Conservation (phyloP, 768 basidiomycete species). For the Tylopilus sp. region DNA sequence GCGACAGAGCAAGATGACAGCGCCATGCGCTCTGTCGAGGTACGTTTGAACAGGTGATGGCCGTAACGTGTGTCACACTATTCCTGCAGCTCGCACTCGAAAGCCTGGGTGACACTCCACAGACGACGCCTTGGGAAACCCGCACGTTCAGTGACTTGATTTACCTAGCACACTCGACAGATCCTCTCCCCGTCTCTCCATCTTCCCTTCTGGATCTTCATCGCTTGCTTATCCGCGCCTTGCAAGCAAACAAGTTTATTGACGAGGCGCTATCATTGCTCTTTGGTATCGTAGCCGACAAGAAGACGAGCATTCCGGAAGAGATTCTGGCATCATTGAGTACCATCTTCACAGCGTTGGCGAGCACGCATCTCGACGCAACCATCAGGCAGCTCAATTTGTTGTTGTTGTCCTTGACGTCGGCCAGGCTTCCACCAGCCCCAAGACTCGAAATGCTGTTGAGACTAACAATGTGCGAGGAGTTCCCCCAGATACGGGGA, state of each 20-base stretch:
- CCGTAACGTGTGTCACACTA: background rate
- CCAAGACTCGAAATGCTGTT: constrained; percentile 53
- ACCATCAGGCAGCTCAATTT: constrained; percentile 56
- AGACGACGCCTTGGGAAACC: constrained; percentile 6
- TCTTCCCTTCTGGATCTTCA: constrained; percentile 28
- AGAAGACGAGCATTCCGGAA: constrained; percentile 30
- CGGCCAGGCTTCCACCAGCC: constrained; percentile 44
- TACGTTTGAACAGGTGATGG: constrained; percentile 24
- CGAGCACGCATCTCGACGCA: constrained; percentile 61
- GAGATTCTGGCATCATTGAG: constrained; percentile 49
- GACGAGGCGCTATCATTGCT: constrained; percentile 63
- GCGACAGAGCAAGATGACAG: constrained; percentile 42
- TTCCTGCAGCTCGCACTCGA: constrained; percentile 30
- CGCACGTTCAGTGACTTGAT: constrained; percentile 30
- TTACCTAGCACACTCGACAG: constrained; percentile 22
- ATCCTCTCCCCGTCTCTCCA: constrained; percentile 12
- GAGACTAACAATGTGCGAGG: constrained; percentile 46
- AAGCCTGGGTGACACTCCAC: constrained; percentile 25
- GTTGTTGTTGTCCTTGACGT: constrained; percentile 53
- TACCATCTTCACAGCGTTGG: constrained; percentile 49
- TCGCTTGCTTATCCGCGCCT: constrained; percentile 43
- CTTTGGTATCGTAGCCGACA: constrained; percentile 26
- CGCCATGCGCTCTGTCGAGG: constrained; percentile 37
- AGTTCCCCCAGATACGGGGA: constrained; percentile 64
- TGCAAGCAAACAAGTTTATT: constrained; percentile 52